Conservation (phyloP, 805 yeast species). For the Wickerhamiella parazyma region DNA sequence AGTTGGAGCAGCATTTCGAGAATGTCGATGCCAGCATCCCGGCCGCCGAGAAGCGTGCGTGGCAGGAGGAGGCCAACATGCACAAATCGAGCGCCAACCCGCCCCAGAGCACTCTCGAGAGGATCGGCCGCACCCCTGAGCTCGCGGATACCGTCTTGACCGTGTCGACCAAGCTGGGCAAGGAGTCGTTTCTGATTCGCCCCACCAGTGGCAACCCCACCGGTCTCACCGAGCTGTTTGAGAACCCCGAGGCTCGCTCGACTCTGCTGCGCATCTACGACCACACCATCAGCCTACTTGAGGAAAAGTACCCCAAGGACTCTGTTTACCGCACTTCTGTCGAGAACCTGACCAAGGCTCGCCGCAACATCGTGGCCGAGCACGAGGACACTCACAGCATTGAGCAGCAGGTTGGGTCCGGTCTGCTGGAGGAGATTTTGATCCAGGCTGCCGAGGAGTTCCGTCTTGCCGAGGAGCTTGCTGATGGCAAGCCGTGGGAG, state of each 20-base stretch:
- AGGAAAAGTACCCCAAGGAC: slow-evolving; percentile 49
- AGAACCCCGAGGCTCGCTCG: slow-evolving; percentile 77
- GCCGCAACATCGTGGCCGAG: slow-evolving; percentile 51
- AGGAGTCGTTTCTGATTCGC: slow-evolving; percentile 33
- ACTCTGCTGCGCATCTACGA: slow-evolving; percentile 58
- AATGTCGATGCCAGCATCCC: slow-evolving; percentile 17
- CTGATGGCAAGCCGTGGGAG: slow-evolving; percentile 64
- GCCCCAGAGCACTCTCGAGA: slow-evolving; percentile 16
- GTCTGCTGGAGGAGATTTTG: slow-evolving; percentile 69
- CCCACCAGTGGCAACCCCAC: slow-evolving; percentile 59
- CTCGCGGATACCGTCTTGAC: slow-evolving; percentile 19
- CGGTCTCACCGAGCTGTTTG: slow-evolving; percentile 63
- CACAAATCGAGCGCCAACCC: slow-evolving; percentile 12
- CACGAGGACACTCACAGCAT: slow-evolving; percentile 50
- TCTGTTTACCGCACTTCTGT: slow-evolving; percentile 69
- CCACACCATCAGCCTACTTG: slow-evolving; percentile 47
- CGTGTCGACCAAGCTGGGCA: slow-evolving; percentile 18
- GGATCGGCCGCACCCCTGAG: slow-evolving; percentile 20
- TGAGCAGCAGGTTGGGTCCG: slow-evolving; percentile 65
- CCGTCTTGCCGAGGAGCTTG: slow-evolving; percentile 50
- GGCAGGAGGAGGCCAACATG: slow-evolving; percentile 15
- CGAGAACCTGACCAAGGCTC: slow-evolving; percentile 53
- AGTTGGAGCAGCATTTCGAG: slow-evolving; percentile 11
- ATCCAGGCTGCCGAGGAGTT: slow-evolving; percentile 76
- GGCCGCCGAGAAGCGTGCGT: slow-evolving; percentile 14